Evolutionary conservation across 225 moss, liverwort and hornwort species (phyloP).

Genomic region (Climacium dendroides): DNA sequence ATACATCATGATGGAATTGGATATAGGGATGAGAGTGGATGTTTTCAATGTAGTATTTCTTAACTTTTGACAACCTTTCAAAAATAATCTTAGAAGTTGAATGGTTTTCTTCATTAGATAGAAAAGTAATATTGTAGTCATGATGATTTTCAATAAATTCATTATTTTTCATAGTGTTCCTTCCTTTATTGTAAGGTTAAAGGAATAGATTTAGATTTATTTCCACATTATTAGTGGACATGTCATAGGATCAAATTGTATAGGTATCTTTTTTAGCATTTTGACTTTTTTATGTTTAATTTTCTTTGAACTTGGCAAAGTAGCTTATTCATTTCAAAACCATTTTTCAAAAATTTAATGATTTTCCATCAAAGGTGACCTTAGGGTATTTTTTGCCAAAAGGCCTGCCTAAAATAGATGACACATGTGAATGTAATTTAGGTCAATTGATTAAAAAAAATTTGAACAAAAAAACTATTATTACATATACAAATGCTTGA

Average conservation of each 20-base stretch:
- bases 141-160: too few species aligned
- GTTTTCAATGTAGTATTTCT: too few species aligned
- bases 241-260: background rate
- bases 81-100: background rate
- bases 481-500: too few species aligned
- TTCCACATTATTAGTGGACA: background rate
- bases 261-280: background rate
- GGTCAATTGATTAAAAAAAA: background rate
- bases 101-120: too few species aligned
- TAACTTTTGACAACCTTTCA: background rate
- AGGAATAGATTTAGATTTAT: too few species aligned
- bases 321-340: background rate
- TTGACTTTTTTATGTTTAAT: background rate
- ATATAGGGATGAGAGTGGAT: too few species aligned
- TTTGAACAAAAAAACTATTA: background rate
- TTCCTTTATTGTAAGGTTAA: too few species aligned
- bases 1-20: too few species aligned
- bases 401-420: background rate
- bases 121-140: too few species aligned
- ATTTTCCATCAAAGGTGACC: background rate
- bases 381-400: background rate
- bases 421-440: background rate
- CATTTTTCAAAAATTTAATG: background rate
- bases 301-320: background rate
- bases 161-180: too few species aligned